Evolutionary conservation across 1,139 yeast species (phyloP).

Genomic region (Yamadazyma oceani): DNA sequence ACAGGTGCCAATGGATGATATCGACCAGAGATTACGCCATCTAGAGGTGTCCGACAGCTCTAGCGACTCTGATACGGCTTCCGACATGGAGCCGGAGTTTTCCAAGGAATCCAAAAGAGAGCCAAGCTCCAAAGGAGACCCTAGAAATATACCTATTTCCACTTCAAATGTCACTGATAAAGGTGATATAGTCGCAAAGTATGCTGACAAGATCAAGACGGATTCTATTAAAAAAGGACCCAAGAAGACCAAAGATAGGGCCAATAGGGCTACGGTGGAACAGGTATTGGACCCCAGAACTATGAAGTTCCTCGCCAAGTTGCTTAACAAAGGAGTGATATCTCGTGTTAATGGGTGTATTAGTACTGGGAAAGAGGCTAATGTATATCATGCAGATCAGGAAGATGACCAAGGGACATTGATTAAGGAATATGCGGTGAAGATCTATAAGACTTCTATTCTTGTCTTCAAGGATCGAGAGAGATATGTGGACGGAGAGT

Average conservation of each 20-base stretch:
- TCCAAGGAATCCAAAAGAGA: background rate
- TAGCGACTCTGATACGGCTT: background rate
- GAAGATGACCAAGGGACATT: constrained; percentile 45
- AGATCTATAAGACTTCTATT: constrained; percentile 94
- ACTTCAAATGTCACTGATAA: too few species aligned
- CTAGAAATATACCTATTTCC: constrained; percentile 4
- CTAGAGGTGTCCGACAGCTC: constrained; percentile 1
- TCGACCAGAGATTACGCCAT: too few species aligned
- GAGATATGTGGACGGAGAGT: constrained; percentile 95
- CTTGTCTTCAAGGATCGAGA: constrained; percentile 95
- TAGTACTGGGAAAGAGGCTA: constrained; percentile 97
- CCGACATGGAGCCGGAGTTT: background rate
- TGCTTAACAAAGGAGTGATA: constrained; percentile 80
- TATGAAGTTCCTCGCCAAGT: constrained; percentile 72
- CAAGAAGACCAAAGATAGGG: constrained; percentile 70
- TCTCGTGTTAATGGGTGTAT: constrained; percentile 90
- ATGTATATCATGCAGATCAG: constrained; percentile 90
- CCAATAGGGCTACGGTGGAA: constrained; percentile 95
- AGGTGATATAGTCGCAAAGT: constrained; percentile 59
- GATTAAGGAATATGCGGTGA: constrained; percentile 73
- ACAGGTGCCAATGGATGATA: too few species aligned
- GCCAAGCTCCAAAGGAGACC: background rate
- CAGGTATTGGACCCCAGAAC: constrained; percentile 97
- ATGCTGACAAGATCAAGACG: constrained; percentile 62
- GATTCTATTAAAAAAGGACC: constrained; percentile 59